phyloP scores from a whole-genome alignment of 164 flowering plant species.

The Chloranthus sessilifolius region DNA sequence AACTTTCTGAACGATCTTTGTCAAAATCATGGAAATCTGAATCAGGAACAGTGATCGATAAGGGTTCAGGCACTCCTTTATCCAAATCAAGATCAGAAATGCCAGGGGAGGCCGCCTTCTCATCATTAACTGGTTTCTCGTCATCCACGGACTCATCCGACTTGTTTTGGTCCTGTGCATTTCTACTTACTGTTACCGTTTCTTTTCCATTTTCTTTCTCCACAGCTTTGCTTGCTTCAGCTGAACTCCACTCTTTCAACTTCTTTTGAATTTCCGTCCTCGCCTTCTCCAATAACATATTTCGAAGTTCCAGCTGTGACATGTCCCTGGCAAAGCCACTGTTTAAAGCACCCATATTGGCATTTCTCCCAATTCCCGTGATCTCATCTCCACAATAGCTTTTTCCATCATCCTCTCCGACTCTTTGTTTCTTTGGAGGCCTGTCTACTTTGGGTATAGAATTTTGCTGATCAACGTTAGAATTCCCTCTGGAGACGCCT shows the following conservation, averaged over 20 bases:
- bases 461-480: constrained; percentile 9
- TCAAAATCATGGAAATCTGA: constrained; percentile 72
- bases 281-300: constrained; percentile 54
- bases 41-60: constrained; percentile 56
- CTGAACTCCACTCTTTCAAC: constrained; percentile 34
- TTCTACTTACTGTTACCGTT: constrained; percentile 7
- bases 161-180: constrained; percentile 12
- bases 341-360: constrained; percentile 21
- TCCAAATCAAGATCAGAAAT: constrained; percentile 12
- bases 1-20: constrained; percentile 51
- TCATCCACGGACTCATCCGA: constrained; percentile 6
- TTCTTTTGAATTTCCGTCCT: constrained; percentile 39
- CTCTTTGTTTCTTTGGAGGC: constrained; percentile 36
- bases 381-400: constrained; percentile 8
- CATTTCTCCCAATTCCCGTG: constrained; percentile 18
- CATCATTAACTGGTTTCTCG: constrained; percentile 8
- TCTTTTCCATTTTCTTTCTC: constrained; percentile 20
- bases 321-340: constrained; percentile 25
- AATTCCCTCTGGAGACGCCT: constrained; percentile 13
- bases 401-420: constrained; percentile 22
- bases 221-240: constrained; percentile 8
- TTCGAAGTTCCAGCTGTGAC: constrained; percentile 35
- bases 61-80: constrained; percentile 20
- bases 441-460: constrained; percentile 18
- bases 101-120: constrained; percentile 4